These are phyloP conservation scores for Amanita rimosa DNA, from an alignment of 768 basidiomycete species.

Conservation along the genomic window DNA sequence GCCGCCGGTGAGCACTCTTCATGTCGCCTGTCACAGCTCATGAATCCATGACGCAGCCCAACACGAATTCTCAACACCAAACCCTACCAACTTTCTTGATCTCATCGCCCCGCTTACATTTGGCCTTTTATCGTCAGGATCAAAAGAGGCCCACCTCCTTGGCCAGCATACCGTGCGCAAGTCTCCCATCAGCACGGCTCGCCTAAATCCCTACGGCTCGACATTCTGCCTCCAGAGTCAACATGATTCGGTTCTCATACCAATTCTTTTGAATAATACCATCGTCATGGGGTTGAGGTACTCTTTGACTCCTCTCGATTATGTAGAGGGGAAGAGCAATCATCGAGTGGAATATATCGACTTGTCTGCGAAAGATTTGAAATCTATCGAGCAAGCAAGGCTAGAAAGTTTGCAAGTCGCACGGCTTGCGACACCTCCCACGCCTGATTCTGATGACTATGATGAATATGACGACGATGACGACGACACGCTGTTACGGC, in stretches of 20 bases:
- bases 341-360: constrained; percentile 43
- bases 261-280: constrained; percentile 87
- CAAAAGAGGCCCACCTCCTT: constrained; percentile 49
- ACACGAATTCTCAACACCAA: constrained; percentile 29
- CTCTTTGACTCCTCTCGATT: constrained; percentile 55
- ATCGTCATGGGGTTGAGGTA: constrained; percentile 62
- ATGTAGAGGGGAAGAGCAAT: constrained; percentile 24
- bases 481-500: constrained; percentile 24
- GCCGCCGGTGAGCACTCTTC: constrained; percentile 13
- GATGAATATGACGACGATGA: constrained; percentile 69
- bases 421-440: constrained; percentile 21
- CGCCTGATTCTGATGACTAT: constrained; percentile 32
- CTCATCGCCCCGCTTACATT: constrained; percentile 39
- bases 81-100: constrained; percentile 36
- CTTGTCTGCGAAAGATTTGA: constrained; percentile 52
- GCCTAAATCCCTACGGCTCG: constrained; percentile 65
- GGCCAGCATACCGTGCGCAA: constrained; percentile 90
- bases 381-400: constrained; percentile 50
- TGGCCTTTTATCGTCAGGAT: constrained; percentile 31
- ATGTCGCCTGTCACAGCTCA: constrained; percentile 1
- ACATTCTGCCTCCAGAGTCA: constrained; percentile 62
- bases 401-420: constrained; percentile 37
- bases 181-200: constrained; percentile 90
- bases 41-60: constrained; percentile 12
- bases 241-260: constrained; percentile 52